These are phyloP conservation scores for Kentomonas sorsogonicus DNA, from an alignment of 208 protist genomes.

Conservation along the genomic window DNA sequence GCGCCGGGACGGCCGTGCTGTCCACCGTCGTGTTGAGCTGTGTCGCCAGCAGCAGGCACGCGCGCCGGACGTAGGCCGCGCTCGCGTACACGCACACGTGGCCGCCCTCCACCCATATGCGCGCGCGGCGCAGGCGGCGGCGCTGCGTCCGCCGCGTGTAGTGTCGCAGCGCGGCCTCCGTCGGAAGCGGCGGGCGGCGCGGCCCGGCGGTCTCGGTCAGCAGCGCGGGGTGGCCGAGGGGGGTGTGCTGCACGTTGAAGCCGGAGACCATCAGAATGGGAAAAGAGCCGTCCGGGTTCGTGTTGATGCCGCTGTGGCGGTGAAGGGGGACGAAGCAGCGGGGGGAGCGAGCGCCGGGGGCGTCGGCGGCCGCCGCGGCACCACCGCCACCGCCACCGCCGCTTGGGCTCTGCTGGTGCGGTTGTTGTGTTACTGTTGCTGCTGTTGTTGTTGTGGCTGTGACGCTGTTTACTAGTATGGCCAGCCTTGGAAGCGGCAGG, in stretches of 20 bases:
- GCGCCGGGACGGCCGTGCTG: slow-evolving; percentile 40
- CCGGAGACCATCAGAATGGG: slow-evolving; percentile 70
- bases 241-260: slow-evolving; percentile 58
- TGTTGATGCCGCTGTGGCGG: slow-evolving; percentile 28
- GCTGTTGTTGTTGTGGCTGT: background rate
- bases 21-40: slow-evolving; percentile 66
- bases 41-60: slow-evolving; percentile 58
- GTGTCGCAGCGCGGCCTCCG: background rate
- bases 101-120: slow-evolving; percentile 73
- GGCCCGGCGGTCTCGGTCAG: background rate
- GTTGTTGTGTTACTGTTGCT: slow-evolving; percentile 4
- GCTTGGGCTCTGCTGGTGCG: too few relatives aligned
- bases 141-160: slow-evolving; percentile 19
- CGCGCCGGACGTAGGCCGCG: slow-evolving; percentile 64
- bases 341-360: too few relatives aligned
- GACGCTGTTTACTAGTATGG: too few relatives aligned
- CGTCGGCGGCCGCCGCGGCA: too few relatives aligned
- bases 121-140: slow-evolving; percentile 55
- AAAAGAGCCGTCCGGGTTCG: slow-evolving; percentile 30
- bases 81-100: slow-evolving; percentile 66
- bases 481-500: too few relatives aligned
- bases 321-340: slow-evolving; percentile 13
- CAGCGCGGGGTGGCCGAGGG: slow-evolving; percentile 36
- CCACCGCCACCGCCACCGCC: too few relatives aligned
- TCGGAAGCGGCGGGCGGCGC: background rate